phyloP scores from a whole-genome alignment of 441 rosid genomes.

The Monsonia emarginata region DNA sequence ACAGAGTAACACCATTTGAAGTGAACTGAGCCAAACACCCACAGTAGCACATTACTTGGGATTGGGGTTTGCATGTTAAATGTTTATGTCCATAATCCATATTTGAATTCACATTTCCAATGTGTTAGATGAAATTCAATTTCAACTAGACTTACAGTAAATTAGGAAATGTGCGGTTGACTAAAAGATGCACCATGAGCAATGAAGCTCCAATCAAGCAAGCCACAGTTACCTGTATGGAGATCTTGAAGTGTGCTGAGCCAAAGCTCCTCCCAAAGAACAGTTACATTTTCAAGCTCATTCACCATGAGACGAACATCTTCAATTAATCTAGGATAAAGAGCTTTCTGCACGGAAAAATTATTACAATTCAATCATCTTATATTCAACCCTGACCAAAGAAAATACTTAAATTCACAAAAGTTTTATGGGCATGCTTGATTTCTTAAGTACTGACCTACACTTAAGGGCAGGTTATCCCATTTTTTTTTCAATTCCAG shows the following conservation, averaged over 20 bases:
- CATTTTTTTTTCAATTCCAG: background rate
- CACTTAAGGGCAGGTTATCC: background rate
- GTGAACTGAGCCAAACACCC: background rate
- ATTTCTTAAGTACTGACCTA: background rate
- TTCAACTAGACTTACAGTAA: slow-evolving; percentile 3
- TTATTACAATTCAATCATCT: slow-evolving; percentile 22
- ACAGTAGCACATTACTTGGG: slow-evolving; percentile 6
- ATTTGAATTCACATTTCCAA: background rate
- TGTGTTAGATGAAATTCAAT: slow-evolving; percentile 9
- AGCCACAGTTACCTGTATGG: slow-evolving; percentile 62
- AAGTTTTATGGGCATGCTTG: background rate
- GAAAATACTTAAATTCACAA: slow-evolving; percentile 7
- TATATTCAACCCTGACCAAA: slow-evolving; percentile 7
- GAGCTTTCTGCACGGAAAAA: slow-evolving; percentile 55
- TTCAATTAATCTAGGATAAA: slow-evolving; percentile 81
- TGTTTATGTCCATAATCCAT: background rate
- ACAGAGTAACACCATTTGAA: no score
- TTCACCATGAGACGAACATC: slow-evolving; percentile 94
- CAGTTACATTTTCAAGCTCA: slow-evolving; percentile 88
- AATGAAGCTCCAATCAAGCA: slow-evolving; percentile 14
- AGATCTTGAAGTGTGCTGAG: slow-evolving; percentile 97
- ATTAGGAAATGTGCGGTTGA: slow-evolving; percentile 8
- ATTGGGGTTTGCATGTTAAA: slow-evolving; percentile 12
- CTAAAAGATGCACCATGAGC: slow-evolving; percentile 15
- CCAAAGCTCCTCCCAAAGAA: slow-evolving; percentile 99